Evolutionary conservation across 2,329 filamentous ascomycete species (phyloP).

Genomic region (Colletotrichum horii): DNA sequence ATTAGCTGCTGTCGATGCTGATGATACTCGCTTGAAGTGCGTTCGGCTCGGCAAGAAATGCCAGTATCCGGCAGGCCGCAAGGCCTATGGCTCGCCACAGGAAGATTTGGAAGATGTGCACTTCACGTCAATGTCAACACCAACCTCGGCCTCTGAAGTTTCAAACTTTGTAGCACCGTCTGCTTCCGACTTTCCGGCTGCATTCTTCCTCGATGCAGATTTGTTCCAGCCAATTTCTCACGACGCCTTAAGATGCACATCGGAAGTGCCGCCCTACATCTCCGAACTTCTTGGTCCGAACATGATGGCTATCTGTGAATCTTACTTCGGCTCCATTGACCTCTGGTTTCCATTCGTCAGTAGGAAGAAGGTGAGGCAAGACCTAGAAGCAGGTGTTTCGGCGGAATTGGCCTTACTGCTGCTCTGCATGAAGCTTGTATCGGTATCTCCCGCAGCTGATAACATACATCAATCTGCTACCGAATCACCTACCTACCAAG

Average conservation of each 20-base stretch:
- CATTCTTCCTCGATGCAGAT: constrained; percentile 28
- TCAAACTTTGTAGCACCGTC: not conserved
- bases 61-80: constrained; percentile 22
- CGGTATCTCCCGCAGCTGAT: not conserved
- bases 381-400: not conserved
- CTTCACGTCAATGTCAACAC: not conserved
- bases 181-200: constrained; percentile 9
- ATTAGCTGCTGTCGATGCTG: not conserved
- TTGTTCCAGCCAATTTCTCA: constrained; percentile 19
- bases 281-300: not conserved
- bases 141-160: not conserved
- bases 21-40: constrained; percentile 15
- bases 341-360: constrained; percentile 29
- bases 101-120: not conserved
- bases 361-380: constrained; percentile 17
- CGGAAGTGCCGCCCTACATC: not conserved
- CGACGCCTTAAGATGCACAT: not conserved
- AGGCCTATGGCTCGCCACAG: not conserved
- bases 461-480: not conserved
- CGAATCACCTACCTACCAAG: constrained; percentile 1
- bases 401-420: constrained; percentile 24
- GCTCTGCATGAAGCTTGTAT: constrained; percentile 30
- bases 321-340: constrained; percentile 26
- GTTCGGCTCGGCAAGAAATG: constrained; percentile 27
- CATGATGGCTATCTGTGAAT: not conserved